A percentile compares a stretch with the other conserved stretches of the same genome.
Evolutionary conservation across 1,284 basidiomycete species (phyloP).

Genomic region (Sanghuangporus baumii): DNA sequence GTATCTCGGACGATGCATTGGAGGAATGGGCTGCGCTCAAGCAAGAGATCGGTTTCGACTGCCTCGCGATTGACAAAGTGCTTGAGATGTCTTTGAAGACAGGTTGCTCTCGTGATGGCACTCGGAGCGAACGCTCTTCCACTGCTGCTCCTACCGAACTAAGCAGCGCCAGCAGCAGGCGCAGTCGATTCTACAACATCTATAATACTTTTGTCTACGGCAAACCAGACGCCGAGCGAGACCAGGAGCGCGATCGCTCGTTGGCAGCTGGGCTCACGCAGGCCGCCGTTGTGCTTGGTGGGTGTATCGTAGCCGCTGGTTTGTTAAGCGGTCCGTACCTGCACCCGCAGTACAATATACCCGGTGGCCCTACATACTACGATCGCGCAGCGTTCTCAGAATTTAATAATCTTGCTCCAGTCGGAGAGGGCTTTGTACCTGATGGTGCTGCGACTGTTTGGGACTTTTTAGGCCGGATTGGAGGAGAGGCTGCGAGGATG

Average conservation of each 20-base stretch:
- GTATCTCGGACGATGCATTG: slow-evolving; percentile 53
- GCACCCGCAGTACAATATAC: slow-evolving; percentile 50
- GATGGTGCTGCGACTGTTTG: slow-evolving; percentile 49
- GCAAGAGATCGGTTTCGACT: slow-evolving; percentile 69
- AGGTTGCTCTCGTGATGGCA: slow-evolving; percentile 25
- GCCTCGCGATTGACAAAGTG: slow-evolving; percentile 70
- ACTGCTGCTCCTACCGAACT: slow-evolving; percentile 7
- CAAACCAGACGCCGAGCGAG: slow-evolving; percentile 24
- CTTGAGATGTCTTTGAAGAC: slow-evolving; percentile 47
- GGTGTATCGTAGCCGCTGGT: slow-evolving; percentile 42
- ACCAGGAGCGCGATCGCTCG: slow-evolving; percentile 25
- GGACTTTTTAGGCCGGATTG: slow-evolving; percentile 56
- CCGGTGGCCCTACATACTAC: slow-evolving; percentile 65
- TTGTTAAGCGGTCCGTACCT: slow-evolving; percentile 53
- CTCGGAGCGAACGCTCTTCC: slow-evolving; percentile 11
- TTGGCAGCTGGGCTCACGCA: slow-evolving; percentile 33
- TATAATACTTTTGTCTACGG: slow-evolving; percentile 78
- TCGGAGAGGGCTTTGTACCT: slow-evolving; percentile 57
- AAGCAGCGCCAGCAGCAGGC: slow-evolving; percentile 21
- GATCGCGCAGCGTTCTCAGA: slow-evolving; percentile 74
- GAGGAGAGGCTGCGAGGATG: slow-evolving; percentile 64
- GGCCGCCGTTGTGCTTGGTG: slow-evolving; percentile 45
- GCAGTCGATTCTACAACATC: slow-evolving; percentile 70
- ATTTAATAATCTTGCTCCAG: slow-evolving; percentile 64
- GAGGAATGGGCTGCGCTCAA: slow-evolving; percentile 75